Evolutionary conservation across 2,329 filamentous ascomycete genomes (phyloP).

Genomic region (Colletotrichum brevisporum): DNA sequence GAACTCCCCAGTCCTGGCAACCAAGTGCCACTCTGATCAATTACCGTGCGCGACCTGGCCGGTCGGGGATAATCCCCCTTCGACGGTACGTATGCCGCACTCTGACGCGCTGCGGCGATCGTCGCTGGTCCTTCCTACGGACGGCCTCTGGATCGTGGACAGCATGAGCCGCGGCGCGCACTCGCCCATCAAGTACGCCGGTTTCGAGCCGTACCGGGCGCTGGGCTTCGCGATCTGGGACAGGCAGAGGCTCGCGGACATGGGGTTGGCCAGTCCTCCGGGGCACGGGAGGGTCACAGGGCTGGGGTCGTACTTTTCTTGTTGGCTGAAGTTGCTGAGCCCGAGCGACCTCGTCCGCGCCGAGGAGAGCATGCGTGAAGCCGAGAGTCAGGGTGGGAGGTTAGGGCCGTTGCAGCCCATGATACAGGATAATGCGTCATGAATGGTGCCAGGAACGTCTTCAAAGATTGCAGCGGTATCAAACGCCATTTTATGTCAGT

Average conservation of each 20-base stretch:
- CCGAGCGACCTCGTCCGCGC: constrained; percentile 8
- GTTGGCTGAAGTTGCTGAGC: constrained; percentile 19
- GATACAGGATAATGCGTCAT: constrained; percentile 36
- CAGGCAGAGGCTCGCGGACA: constrained; percentile 15
- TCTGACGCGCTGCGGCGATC: constrained; percentile 2
- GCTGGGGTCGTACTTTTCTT: constrained; percentile 21
- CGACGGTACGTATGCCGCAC: background rate
- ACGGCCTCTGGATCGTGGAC: constrained; percentile 36
- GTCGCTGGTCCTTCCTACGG: constrained; percentile 9
- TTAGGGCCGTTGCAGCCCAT: constrained; percentile 30
- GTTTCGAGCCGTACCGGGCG: constrained; percentile 25
- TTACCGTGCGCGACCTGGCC: background rate
- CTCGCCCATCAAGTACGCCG: constrained; percentile 35
- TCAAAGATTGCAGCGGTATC: too few species aligned
- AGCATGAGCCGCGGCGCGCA: constrained; percentile 31
- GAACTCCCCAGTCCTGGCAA: background rate
- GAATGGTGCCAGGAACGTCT: background rate
- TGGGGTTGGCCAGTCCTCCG: constrained; percentile 26
- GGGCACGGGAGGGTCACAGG: constrained; percentile 29
- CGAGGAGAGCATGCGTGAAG: constrained; percentile 25
- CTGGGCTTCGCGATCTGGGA: constrained; percentile 37
- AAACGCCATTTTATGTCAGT: too few species aligned
- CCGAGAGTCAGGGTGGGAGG: constrained; percentile 21
- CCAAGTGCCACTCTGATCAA: background rate
- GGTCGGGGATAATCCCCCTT: background rate